These are phyloP conservation scores for Grosmannia penicillata DNA, from an alignment of 2,329 filamentous ascomycete genomes.

Conservation along the genomic window DNA sequence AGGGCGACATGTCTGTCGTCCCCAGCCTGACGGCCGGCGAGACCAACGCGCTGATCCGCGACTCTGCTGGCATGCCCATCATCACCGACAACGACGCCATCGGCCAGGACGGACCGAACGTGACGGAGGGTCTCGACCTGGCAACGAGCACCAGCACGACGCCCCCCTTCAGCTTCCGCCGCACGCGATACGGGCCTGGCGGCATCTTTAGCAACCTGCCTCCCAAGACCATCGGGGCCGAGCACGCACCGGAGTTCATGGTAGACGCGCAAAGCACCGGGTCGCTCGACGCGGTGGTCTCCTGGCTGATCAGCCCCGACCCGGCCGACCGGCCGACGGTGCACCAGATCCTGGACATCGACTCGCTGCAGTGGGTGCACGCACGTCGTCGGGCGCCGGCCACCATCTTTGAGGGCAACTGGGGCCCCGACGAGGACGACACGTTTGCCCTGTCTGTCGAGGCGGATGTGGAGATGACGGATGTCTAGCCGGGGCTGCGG, in stretches of 20 bases:
- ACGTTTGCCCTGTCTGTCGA: slow-evolving; percentile 10
- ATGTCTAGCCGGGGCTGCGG: slow-evolving; percentile 26
- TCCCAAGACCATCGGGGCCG: slow-evolving; percentile 31
- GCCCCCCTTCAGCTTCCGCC: slow-evolving; percentile 2
- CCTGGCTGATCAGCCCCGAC: slow-evolving; percentile 73
- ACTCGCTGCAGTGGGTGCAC: slow-evolving; percentile 69
- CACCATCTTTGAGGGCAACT: slow-evolving; percentile 93
- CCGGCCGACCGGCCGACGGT: slow-evolving; percentile 60
- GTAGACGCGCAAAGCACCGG: slow-evolving; percentile 54
- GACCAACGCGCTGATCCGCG: slow-evolving; percentile 54
- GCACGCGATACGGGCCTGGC: slow-evolving; percentile 15
- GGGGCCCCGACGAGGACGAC: slow-evolving; percentile 57
- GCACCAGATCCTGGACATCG: slow-evolving; percentile 55
- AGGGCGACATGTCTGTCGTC: slow-evolving; percentile 77
- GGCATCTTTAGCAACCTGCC: slow-evolving; percentile 28
- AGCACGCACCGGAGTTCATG: slow-evolving; percentile 76
- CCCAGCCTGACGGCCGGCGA: slow-evolving; percentile 76
- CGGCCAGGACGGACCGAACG: not conserved
- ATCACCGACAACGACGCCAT: slow-evolving; percentile 17
- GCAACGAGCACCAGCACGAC: slow-evolving; percentile 2
- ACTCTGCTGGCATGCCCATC: slow-evolving; percentile 57
- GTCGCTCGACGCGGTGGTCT: slow-evolving; percentile 71
- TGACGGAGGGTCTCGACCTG: slow-evolving; percentile 6
- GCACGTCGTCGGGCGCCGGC: slow-evolving; percentile 67
- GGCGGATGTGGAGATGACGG: slow-evolving; percentile 44